Evolutionary conservation across 345 rosid genomes (phyloP).

Genomic region (Hirschfeldia incana): DNA sequence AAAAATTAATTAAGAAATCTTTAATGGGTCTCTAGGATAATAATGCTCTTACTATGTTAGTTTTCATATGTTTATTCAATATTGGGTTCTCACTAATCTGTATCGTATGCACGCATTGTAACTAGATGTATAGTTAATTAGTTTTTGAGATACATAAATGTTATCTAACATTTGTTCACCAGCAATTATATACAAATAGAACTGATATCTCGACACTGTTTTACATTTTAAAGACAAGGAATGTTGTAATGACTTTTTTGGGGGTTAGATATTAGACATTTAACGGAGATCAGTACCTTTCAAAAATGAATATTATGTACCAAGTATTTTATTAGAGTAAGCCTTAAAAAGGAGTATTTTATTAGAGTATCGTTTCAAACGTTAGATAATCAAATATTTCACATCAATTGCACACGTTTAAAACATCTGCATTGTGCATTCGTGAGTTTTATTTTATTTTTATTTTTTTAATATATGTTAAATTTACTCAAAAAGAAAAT

Average conservation of each 20-base stretch:
- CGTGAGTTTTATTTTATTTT: background rate
- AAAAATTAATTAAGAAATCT: too few species aligned
- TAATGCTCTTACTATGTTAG: background rate
- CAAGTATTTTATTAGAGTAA: background rate
- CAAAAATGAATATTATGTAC: background rate
- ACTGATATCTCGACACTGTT: background rate
- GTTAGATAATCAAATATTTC: background rate
- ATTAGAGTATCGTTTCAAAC: background rate
- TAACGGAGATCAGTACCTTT: background rate
- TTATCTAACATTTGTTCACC: background rate
- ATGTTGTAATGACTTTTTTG: background rate
- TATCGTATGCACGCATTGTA: constrained; percentile 19
- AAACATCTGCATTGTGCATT: background rate
- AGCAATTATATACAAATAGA: background rate
- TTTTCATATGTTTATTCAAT: constrained; percentile 15
- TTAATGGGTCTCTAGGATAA: too few species aligned
- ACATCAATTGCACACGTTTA: constrained; percentile 1
- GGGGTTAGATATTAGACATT: background rate
- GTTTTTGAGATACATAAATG: background rate
- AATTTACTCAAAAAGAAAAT: too few species aligned
- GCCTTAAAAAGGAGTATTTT: background rate
- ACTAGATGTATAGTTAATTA: background rate
- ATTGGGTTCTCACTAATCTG: constrained; percentile 32
- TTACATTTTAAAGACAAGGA: background rate
- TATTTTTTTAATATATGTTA: too few species aligned